Base-by-base conservation (phyloP, 495 filamentous ascomycete species). In the Eremomyces bilateralis region DNA sequence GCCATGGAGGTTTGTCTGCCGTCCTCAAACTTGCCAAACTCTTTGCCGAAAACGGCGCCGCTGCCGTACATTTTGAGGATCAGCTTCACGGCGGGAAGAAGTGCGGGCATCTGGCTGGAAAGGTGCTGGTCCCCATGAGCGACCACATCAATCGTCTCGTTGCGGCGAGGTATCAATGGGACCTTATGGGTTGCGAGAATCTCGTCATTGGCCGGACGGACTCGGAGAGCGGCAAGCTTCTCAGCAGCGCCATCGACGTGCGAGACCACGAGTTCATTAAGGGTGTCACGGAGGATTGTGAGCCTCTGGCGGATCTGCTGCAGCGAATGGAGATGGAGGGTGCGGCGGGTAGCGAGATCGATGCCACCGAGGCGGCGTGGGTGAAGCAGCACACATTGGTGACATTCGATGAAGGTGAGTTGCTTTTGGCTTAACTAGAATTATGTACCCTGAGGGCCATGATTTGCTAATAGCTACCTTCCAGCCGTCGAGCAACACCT, bases 51-150 rank as follows among this genome's bases (percentile, higher is more conserved):
- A 90, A 91, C 44, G 88, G 88, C 28, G 88, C 90, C 0, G 88
- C 88, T 1, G 88, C 76, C 5, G 90, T 97, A 1, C 88, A 97
- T 52, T 90, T 97, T 46, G 88, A 97, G 53, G 88, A 97, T 47
- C 90, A 97, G 49, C 63, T 94, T 34, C 88, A 97, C 50, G 88
- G 88, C 17, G 88, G 88, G 25, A 97, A 97, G 65, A 97, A 95
- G 57, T 97, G 88, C 50, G 88, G 88, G 13, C 88, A 97, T 60
- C 64, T 97, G 38, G 85, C 88, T 1, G 88, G 88, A 41, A 97
- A 97, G 54, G 88, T 97, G 1, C 61, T 97, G 10, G 88, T 97
- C 0, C 90, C 88, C 0, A 71, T 88, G 25, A 74, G 80, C 42
- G 88, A 97, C 46, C 88, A 97, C 56, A 90, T 95, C 59, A 94